phyloP scores from a whole-genome alignment of 345 rosid genomes.

The Sisymbrium irio region DNA sequence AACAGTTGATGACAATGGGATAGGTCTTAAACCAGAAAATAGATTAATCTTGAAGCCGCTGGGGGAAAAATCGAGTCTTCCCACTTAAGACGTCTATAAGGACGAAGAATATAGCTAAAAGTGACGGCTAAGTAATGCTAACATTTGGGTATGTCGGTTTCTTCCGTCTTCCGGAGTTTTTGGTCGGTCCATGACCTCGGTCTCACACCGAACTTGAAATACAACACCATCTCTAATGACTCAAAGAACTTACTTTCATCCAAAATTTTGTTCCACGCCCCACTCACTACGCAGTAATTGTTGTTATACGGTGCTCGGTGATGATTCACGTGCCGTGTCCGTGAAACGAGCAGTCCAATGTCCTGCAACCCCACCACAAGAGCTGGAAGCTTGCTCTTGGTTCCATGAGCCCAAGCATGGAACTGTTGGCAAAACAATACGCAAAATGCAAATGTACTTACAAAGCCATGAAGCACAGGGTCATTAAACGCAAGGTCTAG shows the following conservation, averaged over 20 bases:
- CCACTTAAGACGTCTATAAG: too few species aligned
- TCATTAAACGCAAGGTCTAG: constrained; percentile 48
- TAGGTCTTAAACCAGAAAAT: too few species aligned
- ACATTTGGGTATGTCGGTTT: constrained; percentile 21
- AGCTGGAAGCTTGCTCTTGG: constrained; percentile 77
- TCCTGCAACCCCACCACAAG: constrained; percentile 67
- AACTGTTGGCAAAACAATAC: constrained; percentile 90
- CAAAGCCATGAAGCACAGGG: constrained; percentile 57
- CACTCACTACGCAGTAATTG: constrained; percentile 89
- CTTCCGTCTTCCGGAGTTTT: constrained; percentile 56
- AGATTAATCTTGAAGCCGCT: too few species aligned
- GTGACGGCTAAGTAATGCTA: too few species aligned
- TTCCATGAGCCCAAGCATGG: constrained; percentile 95
- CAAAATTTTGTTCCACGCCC: constrained; percentile 67
- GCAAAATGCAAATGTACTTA: constrained; percentile 54
- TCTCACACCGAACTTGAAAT: constrained; percentile 51
- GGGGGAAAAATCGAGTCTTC: too few species aligned
- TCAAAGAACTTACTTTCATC: constrained; percentile 62
- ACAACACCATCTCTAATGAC: constrained; percentile 73
- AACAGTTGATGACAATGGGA: too few species aligned
- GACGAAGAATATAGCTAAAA: too few species aligned
- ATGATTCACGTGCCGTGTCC: constrained; percentile 64
- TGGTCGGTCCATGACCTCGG: constrained; percentile 90
- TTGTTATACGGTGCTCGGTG: constrained; percentile 81
- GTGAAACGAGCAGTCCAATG: constrained; percentile 61